Base-by-base conservation (phyloP, 75 land plant species). In the Pseudotsuga menziesii region DNA sequence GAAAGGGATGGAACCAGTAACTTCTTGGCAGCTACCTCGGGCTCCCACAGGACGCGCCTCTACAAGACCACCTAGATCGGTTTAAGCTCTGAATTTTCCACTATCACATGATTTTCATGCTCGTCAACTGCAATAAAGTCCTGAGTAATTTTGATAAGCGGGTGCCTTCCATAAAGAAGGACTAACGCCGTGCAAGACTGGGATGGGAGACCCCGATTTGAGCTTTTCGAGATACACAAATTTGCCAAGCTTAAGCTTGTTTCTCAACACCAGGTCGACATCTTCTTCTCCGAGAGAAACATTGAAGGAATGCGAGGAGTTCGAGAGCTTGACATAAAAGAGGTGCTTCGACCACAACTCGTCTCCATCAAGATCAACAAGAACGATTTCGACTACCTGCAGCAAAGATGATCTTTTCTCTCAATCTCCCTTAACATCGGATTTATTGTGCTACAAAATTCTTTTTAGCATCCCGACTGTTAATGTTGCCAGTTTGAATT, bases 301-400 rank as follows among this genome's bases (percentile, higher is more conserved):
- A 64, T 93, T 93, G 15, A 91, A 90, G 7, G 98, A 90, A 73
- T 93, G 96, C 14, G 94, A 88, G 55, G 96, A 93, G 78, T 95
- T 96, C 16, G 98, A 93, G 9, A 95, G 87, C 56, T 93, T 95
- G 81, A 95, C 85, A 79, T 85, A 95, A 84, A 95, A 95, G 0
- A 96, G 96, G 27, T 89, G 96, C 15, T 83, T 95, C 5, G 96
- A 94, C 85, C 86, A 88, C 2, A 95, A 83, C 39, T 83, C 85
- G 71, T 89, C 87, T 70, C 88, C 93, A 54, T 90, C 97, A 19
- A 89, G 82, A 78, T 89, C 92, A 0, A 86, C 94, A 0, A 96
- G 98, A n/a, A 96, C 94, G 11, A 96, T 96, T 76, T 91, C 90
- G 0, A 95, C 91, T 36, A 96, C 94, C 77, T 96, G 98, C 48